Evolutionary conservation across 1,284 basidiomycete species (phyloP).

Genomic region (Takashimella koratensis): DNA sequence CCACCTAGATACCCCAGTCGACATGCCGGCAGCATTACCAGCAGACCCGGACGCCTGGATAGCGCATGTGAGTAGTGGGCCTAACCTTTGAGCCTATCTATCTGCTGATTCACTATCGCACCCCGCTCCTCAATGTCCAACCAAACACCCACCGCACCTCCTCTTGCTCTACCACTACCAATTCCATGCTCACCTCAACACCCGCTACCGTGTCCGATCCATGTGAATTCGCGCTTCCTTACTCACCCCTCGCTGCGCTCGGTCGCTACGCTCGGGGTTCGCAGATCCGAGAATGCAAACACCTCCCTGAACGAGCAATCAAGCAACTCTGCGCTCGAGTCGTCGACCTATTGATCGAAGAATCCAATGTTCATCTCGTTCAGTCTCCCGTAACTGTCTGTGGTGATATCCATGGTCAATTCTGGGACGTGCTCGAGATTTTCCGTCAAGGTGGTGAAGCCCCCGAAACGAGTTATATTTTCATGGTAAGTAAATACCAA

Average conservation of each 20-base stretch:
- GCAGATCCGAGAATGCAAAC: conserved; percentile 76
- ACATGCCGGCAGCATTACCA: not conserved
- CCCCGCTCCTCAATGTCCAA: too few relatives aligned
- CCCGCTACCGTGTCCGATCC: too few relatives aligned
- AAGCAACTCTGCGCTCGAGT: conserved; percentile 83
- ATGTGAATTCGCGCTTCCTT: too few relatives aligned
- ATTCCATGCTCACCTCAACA: too few relatives aligned
- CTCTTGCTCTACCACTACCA: too few relatives aligned
- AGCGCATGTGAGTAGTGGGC: conserved; percentile 10
- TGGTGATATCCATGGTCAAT: conserved; percentile 92
- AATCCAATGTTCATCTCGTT: conserved; percentile 92
- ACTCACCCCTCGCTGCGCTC: too few relatives aligned
- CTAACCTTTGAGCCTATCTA: not conserved
- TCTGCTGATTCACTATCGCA: not conserved
- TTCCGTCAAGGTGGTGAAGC: conserved; percentile 82
- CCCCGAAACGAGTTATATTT: conserved; percentile 90
- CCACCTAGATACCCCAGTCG: too few relatives aligned
- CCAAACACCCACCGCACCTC: too few relatives aligned
- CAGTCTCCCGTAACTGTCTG: conserved; percentile 87
- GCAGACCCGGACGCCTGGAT: conserved; percentile 21
- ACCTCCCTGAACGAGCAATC: conserved; percentile 88
- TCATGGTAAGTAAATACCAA: conserved; percentile 66
- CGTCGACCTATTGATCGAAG: conserved; percentile 80
- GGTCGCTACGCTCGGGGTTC: too few relatives aligned
- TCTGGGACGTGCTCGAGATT: conserved; percentile 91